Percentiles rank a stretch among this genome's conserved stretches.
Evolutionary conservation across 2,329 filamentous ascomycete genomes (phyloP).

Genomic region (Xylariaceae sp.): DNA sequence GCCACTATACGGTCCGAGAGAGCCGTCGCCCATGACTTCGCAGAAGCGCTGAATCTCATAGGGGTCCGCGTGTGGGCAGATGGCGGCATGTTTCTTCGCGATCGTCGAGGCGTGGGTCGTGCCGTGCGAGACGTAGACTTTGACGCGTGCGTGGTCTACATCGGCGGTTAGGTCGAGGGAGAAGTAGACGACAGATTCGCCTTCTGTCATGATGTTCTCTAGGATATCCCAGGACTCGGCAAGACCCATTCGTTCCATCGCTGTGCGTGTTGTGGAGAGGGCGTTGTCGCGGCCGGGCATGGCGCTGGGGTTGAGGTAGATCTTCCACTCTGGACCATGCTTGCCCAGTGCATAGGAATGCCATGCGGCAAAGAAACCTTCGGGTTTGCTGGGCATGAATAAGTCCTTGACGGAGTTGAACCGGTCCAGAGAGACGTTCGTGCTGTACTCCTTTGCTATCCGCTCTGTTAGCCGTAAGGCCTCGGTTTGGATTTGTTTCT

Average conservation of each 20-base stretch:
- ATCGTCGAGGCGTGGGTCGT: constrained; percentile 7
- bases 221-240: constrained; percentile 5
- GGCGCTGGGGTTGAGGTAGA: constrained; percentile 17
- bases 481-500: constrained; percentile 4
- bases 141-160: constrained; percentile 9
- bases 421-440: constrained; percentile 12
- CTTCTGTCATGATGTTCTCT: constrained; percentile 2
- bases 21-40: constrained; percentile 11
- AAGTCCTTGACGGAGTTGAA: constrained; percentile 16
- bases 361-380: constrained; percentile 16
- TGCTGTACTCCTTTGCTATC: constrained; percentile 8
- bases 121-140: constrained; percentile 18
- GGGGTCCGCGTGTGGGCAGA: constrained; percentile 11
- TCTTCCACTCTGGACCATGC: constrained; percentile 17
- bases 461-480: constrained; percentile 7
- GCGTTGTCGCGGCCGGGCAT: constrained; percentile 1
- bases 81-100: constrained; percentile 10
- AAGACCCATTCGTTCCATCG: constrained; percentile 16
- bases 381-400: constrained; percentile 12
- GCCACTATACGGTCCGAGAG: constrained; percentile 8
- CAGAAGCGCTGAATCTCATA: constrained; percentile 22
- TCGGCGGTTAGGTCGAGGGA: constrained; percentile 15
- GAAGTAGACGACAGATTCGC: constrained; percentile 18
- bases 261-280: constrained; percentile 6
- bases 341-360: constrained; percentile 12